Evolutionary conservation across 768 basidiomycete genomes (phyloP), one percentile per base, ranked within the genome.

Genomic region (Lentinula sp.): DNA sequence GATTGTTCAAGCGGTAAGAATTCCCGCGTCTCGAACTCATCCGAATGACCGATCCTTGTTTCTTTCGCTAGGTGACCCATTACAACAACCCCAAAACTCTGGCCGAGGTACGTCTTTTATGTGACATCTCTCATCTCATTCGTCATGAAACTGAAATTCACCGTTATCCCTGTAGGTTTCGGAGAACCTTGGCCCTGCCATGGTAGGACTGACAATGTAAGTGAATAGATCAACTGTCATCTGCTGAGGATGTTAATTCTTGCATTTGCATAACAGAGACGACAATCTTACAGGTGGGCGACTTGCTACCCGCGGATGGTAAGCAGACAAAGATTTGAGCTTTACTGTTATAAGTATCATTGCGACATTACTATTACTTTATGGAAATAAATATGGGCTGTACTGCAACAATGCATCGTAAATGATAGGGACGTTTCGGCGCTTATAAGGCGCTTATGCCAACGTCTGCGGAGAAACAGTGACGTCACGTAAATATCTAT

Each of bases 81-180:
- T 89, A 87, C 81, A 93, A 98, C 77, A 96, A 97, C 75, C 86
- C 95, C 9, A 89, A 91, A 69, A 80, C 94, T 48, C 83, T 98
- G 48, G 94, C 95, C 21, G 94, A 98, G 76, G 86, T 93, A 70
- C 42, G 69, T 52, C 42, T 43, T 43, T 5, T 53, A 46, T 59
- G 59, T 34, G 53, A 57, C 39, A 60, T 52, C 61, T 16, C 28
- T 4, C 3, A 13, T 42, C 32, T 34, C 35, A 23, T 10, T 37
- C 23, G 4, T 11, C 42, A 21, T 31, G 35, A 32, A 39, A 48
- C 60, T 66, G 50, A 66, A 53, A 40, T 61, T 18, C 31, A 32
- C 43, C 48, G 46, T 28, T 53, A n/a, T 61, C 21, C 32, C 10
- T 21, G 62, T 66, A 87, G 85, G 77, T 91, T 13, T 94, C 92